Evolutionary conservation across 805 yeast species (phyloP), one percentile per base, ranked within the genome.

Genomic region (Grigorovia jiainica): DNA sequence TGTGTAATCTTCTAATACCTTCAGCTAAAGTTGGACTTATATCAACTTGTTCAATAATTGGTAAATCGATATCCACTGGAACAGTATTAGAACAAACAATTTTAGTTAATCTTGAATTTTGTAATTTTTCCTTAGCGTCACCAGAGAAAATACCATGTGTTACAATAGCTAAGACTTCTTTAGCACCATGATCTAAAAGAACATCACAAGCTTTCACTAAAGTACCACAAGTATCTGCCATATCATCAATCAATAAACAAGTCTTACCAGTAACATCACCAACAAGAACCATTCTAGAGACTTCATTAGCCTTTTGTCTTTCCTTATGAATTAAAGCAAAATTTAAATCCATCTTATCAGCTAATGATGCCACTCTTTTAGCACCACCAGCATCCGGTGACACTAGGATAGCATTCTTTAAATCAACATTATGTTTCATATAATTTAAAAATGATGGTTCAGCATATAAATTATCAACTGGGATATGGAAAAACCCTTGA

Each of bases 311-410:
- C 57, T 82, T 78, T 38, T 86, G 90, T 58, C 98, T 78, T 68
- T 90, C 98, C 63, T 90, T 90, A 67, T 90, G 98, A 54, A 90
- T 92, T 60, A 90, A 76, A 1, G 98, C 97, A 66, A 90, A 90
- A 60, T 83, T 87, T 52, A 90, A 73, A 55, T 92, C 97, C 50
- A 92, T 70, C 54, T 83, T 78, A 57, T 90, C 97, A 11, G 97
- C 97, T 40, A 90, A 68, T 5, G 89, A 79, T 2, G 97, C 97
- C 21, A 89, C 98, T 51, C 98, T 76, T 64, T 90, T 90, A 42
- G 97, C 97, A 45, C 98, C 98, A 53, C 98, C 98, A 3, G 98
- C 98, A 67, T 90, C 98, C 3, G 98, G 98, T 4, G 96, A 87
- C 10, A 90, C 94, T 42, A 90, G 76, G 40, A 87, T 85, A 8